Base-by-base conservation (phyloP, 2,329 filamentous ascomycete species). In the Talaromyces sp. region DNA sequence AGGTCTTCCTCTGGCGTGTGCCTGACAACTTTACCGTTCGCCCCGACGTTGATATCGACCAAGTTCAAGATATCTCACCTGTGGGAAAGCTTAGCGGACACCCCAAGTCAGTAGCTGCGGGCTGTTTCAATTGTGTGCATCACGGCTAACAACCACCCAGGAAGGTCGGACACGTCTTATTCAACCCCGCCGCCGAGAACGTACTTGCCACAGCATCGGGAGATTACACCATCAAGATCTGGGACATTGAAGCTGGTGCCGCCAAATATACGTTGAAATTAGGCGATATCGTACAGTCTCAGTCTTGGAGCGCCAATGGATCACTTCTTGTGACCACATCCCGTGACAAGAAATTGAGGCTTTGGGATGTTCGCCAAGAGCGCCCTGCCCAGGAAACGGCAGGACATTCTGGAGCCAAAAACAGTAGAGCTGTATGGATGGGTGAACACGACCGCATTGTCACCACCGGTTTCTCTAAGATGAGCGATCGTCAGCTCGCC, bases 331-430 rank as follows among this genome's bases (percentile, higher is more conserved):
- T 91, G 58, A 98, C 95, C 8, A 98, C 95, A 9, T 97, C 93
- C 67, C 88, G 95, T 73, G 95, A 99, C 86, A 99, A 99, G 89
- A 97, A 97, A 83, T 85, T 99, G 69, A 90, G 95, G 67, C 89
- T 98, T 68, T 99, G 95, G 95, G 95, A 99, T 83, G 92, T 94
- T 66, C 90, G 95, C 75, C 93, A 97, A 82, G 90, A 98, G 81
- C 90, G 87, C 78, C 87, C 93, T 14, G 90, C 90, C 5, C 90
- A 96, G 74, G 93, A 97, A 76, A 88, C 89, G 14, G 82, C 88
- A 5, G 95, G 95, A 67, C 95, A 99, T 77, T 85, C 88, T 35
- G 95, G 95, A 65, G 95, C 95, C 70, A 99, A 99, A 86, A 98
- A 96, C 84, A 97, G 94, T 80, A 90, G 95, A 75, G 90, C 90